Evolutionary conservation across 1,284 basidiomycete genomes (phyloP), one percentile per base, ranked within the genome.

Genomic region (Takashimella tepidaria): DNA sequence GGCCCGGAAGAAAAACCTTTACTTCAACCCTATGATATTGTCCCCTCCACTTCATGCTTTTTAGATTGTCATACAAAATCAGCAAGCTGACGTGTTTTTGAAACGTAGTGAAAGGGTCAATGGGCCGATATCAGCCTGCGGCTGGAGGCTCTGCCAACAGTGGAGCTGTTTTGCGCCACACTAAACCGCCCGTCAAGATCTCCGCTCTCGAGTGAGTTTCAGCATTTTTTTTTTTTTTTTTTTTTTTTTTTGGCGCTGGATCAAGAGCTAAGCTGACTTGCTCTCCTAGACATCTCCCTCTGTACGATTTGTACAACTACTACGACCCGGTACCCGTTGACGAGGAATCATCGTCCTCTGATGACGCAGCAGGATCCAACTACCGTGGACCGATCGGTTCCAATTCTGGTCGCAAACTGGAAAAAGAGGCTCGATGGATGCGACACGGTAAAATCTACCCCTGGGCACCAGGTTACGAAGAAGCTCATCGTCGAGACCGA

Each of bases 381-480:
- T 47, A 37, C 31, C 8, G 31, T 16, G 31, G 31, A 16, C 31
- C 31, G 31, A 37, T 67, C 21, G 49, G 55, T n/a, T 61, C 59
- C 45, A 77, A 77, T 51, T 66, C 67, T 2, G 69, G 70, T 25
- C 67, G 67, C 59, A 77, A 77, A 63, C 66, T 72, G 6, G 55
- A 68, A 19, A 57, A 55, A 0, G 56, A 63, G n/a, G 63, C 70
- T 2, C 63, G 70, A 24, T 75, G 68, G 54, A 64, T 71, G 50
- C 67, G 74, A 4, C 59, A 59, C 13, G 74, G 74, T 41, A 76
- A 76, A 59, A 69, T 74, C 45, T 71, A 63, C 47, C 66, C 73
- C 3, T 77, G 75, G 76, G 68, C 66, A 8, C 72, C 73, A 8
- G 56, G 65, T 24, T 74, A 63, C 53, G 70, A 75, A 40, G 69